A percentile compares a stretch with the other conserved stretches of the same genome.
phyloP scores from a whole-genome alignment of 192 early-diverging fungal genomes.

The Backusella macrospora region DNA sequence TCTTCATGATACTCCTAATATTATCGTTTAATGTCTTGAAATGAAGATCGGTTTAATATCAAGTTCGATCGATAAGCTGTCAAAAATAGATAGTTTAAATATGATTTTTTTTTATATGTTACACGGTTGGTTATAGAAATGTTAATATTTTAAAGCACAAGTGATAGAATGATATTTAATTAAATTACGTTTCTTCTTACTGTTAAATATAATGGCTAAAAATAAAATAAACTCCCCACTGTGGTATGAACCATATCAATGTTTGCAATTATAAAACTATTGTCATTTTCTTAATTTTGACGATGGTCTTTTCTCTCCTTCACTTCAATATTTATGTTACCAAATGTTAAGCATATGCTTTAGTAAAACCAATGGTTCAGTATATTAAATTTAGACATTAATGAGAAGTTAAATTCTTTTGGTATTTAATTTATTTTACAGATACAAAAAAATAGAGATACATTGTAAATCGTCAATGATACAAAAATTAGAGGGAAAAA shows the following conservation, averaged over 20 bases:
- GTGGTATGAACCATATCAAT: no score
- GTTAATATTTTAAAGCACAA: neutral
- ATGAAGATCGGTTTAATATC: neutral
- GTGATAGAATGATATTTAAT: neutral
- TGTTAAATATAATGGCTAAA: no score
- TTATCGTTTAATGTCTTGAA: no score
- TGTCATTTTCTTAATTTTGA: no score
- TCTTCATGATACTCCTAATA: no score
- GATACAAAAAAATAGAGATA: neutral
- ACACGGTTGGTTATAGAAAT: neutral
- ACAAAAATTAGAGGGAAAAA: neutral
- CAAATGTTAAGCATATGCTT: neutral
- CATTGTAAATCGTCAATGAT: neutral
- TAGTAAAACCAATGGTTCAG: neutral
- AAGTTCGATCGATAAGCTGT: neutral
- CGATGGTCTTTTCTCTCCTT: no score
- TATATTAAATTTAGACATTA: neutral
- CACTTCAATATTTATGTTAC: neutral
- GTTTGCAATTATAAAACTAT: no score
- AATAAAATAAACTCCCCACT: no score
- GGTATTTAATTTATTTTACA: conserved; percentile 13
- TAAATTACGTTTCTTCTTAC: no score
- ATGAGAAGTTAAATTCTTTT: neutral
- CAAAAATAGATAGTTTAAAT: neutral
- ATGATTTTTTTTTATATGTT: neutral